phyloP scores from a whole-genome alignment of 1,284 basidiomycete species.

The Leccinum angustisporum region DNA sequence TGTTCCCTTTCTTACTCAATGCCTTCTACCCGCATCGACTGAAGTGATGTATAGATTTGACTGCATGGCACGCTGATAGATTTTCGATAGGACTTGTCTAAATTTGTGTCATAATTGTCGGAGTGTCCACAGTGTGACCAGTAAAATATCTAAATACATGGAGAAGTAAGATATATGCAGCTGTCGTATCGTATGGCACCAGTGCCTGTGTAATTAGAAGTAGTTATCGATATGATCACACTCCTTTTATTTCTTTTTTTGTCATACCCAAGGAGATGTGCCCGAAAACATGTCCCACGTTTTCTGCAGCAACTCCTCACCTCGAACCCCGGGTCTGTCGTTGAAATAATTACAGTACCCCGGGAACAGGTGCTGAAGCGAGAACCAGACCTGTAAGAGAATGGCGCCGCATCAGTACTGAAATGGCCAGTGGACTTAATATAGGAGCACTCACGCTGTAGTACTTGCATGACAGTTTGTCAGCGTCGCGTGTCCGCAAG shows the following conservation, averaged over 20 bases:
- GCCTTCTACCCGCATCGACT: neutral
- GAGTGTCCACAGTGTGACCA: neutral
- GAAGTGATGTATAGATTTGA: neutral
- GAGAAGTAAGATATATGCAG: neutral
- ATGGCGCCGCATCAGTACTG: neutral
- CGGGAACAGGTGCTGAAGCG: constrained; percentile 32
- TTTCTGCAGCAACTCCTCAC: constrained; percentile 22
- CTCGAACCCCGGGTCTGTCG: constrained; percentile 9
- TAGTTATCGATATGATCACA: neutral
- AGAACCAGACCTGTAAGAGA: constrained; percentile 30
- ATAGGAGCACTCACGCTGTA: constrained; percentile 32
- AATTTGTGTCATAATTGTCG: neutral
- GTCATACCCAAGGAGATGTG: neutral
- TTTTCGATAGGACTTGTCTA: neutral
- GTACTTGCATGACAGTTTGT: constrained; percentile 34
- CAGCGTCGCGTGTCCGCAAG: constrained; percentile 23
- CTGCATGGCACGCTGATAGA: neutral
- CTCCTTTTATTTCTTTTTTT: neutral
- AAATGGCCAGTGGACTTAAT: neutral
- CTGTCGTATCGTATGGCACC: neutral
- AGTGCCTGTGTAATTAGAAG: neutral
- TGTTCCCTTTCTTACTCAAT: neutral
- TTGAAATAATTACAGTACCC: constrained; percentile 36
- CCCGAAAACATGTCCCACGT: constrained; percentile 23
- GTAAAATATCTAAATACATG: neutral